phyloP scores from a whole-genome alignment of 495 filamentous ascomycete genomes.

The Tetracladium marchalianum region DNA sequence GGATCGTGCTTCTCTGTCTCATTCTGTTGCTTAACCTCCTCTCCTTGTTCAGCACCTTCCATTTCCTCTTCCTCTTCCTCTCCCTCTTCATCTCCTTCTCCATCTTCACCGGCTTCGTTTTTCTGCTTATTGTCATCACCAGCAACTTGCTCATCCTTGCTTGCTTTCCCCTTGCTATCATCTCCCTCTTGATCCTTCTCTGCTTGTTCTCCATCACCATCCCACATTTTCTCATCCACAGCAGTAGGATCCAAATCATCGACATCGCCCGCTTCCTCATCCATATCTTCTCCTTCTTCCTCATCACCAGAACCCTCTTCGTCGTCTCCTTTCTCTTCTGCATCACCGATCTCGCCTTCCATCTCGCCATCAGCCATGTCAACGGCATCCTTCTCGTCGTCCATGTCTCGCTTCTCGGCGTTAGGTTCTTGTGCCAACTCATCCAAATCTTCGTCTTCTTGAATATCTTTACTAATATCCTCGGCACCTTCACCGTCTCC shows the following conservation, averaged over 20 bases:
- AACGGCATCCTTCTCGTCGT: conserved; percentile 71
- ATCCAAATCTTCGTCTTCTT: conserved; percentile 83
- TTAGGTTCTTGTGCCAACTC: conserved; percentile 79
- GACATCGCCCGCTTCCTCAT: conserved; percentile 82
- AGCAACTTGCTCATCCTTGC: conserved; percentile 55
- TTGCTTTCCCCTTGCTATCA: conserved; percentile 50
- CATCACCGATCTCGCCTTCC: conserved; percentile 67
- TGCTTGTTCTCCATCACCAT: conserved; percentile 62
- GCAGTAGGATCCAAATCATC: conserved; percentile 80
- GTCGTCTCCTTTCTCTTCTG: conserved; percentile 44
- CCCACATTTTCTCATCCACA: conserved; percentile 98
- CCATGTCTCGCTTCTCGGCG: conserved; percentile 53
- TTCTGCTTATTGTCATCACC: conserved; percentile 47
- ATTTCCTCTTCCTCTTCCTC: conserved; percentile 47
- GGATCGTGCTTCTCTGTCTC: conserved; percentile 54
- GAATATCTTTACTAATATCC: conserved; percentile 94
- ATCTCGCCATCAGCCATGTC: conserved; percentile 90
- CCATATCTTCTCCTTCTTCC: conserved; percentile 51
- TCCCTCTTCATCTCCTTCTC: conserved; percentile 42
- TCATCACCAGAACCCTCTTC: conserved; percentile 33
- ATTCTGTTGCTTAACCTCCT: conserved; percentile 64
- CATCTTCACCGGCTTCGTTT: conserved; percentile 35
- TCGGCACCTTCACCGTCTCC: conserved; percentile 91
- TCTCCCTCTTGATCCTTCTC: conserved; percentile 79
- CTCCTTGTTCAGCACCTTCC: conserved; percentile 46